A percentile compares a stretch with the other conserved stretches of the same genome.
Evolutionary conservation across 352 stramenopile species (phyloP).

Genomic region (Phytopythium aichiense): DNA sequence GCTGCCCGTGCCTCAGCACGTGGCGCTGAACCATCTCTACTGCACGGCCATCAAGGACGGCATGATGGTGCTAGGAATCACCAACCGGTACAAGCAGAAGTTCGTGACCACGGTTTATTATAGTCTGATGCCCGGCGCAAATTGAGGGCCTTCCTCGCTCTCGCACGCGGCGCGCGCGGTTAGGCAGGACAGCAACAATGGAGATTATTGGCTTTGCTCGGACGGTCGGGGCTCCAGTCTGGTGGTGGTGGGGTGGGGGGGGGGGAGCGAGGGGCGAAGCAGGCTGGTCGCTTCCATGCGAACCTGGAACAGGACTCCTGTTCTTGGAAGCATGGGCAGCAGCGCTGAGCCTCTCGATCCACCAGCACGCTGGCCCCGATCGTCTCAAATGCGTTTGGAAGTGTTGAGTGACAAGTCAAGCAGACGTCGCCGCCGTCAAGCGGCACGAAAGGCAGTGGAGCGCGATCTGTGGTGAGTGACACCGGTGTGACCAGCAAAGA

Average conservation of each 20-base stretch:
- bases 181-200: slow-evolving; percentile 6
- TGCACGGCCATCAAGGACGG: slow-evolving; percentile 99
- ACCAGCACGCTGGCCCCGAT: neutral
- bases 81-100: slow-evolving; percentile 96
- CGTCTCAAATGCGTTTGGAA: neutral
- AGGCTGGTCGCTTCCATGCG: neutral
- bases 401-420: neutral
- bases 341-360: neutral
- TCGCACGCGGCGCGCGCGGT: neutral
- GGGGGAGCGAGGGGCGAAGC: neutral
- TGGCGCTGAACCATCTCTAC: slow-evolving; percentile 99
- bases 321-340: neutral
- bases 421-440: neutral
- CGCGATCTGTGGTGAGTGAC: neutral
- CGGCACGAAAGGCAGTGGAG: neutral
- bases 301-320: no score
- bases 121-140: slow-evolving; percentile 86
- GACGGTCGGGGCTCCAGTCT: neutral
- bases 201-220: neutral
- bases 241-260: neutral
- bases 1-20: slow-evolving; percentile 97
- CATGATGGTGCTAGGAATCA: slow-evolving; percentile 99
- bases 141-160: slow-evolving; percentile 27
- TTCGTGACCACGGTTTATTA: slow-evolving; percentile 99
- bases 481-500: neutral